Base-by-base conservation (phyloP, 2,329 filamentous ascomycete genomes). In the Nannizziopsis arthrosporioides region DNA sequence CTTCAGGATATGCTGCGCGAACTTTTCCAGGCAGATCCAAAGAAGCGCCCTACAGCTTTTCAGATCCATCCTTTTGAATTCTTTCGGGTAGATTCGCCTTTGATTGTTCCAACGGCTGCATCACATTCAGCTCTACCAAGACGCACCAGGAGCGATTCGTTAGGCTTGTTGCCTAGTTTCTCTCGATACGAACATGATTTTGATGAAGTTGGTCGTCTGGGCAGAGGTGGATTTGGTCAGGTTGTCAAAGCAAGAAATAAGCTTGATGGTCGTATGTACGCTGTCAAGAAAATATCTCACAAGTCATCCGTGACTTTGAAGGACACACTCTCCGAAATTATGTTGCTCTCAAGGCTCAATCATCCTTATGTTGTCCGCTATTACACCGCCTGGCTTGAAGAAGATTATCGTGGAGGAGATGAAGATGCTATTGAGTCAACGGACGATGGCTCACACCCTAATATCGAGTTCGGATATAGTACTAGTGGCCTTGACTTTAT, bases 211-310 rank as follows among this genome's bases (percentile, higher is more conserved):
- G 87, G 86, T 11, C 79, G 85, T 3, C 73, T 98, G 10, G 92
- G 92, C 2, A 93, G 90, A 63, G 92, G 92, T 38, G 92, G 90
- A 0, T 98, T 94, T 66, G 92, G 92, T 4, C 87, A 95, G 66
- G 92, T 98, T 17, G 87, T 96, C 48, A 93, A 94, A 63, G 90
- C 90, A 2, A 79, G 90, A 30, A 94, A 94, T 65, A 94, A 92
- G 68, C 78, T 95, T 3, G 92, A 96, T 62, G 86, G 86, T 0
- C 85, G 89, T 50, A 82, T 93, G 38, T 98, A 96, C 66, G 92
- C 92, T 14, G 85, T 98, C 62, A 98, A 98, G 65, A 95, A 96
- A 63, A 92, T 98, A 53, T 86, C 81, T 1, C 85, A 92, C 56
- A 82, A 82, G 44, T 86, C 86, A 1, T 77, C 84, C 19, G 76